phyloP scores from a whole-genome alignment of 2,329 filamentous ascomycete species.

The Talaromyces funiculosus region DNA sequence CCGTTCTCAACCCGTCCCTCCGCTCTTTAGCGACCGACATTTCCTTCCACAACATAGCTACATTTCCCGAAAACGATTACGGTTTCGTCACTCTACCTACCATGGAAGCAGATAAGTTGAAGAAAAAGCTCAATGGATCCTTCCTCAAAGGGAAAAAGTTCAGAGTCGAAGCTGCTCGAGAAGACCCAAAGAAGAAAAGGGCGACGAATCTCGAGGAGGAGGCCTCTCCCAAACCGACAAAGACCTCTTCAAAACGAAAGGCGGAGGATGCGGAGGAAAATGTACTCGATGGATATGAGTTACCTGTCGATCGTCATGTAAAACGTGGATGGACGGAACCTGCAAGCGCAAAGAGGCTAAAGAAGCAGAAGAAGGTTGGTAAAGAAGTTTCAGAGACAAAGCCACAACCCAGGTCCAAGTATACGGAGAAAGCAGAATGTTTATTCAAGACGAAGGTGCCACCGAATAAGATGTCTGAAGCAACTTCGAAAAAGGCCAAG shows the following conservation, averaged over 20 bases:
- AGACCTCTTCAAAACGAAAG: constrained; percentile 26
- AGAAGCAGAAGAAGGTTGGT: constrained; percentile 41
- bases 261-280: constrained; percentile 52
- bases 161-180: constrained; percentile 72
- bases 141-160: constrained; percentile 81
- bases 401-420: constrained; percentile 64
- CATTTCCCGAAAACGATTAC: constrained; percentile 85
- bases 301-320: constrained; percentile 69
- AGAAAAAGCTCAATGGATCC: constrained; percentile 82
- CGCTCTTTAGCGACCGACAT: constrained; percentile 66
- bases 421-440: constrained; percentile 73
- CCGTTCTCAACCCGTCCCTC: constrained; percentile 64
- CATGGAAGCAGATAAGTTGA: constrained; percentile 81
- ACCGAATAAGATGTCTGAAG: constrained; percentile 46
- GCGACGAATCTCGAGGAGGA: constrained; percentile 16
- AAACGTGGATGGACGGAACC: constrained; percentile 86
- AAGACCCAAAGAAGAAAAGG: constrained; percentile 50
- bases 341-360: constrained; percentile 40
- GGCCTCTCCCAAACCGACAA: constrained; percentile 16
- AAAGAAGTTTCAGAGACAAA: constrained; percentile 54
- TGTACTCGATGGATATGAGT: constrained; percentile 61
- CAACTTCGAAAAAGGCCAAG: constrained; percentile 34
- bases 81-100: constrained; percentile 80
- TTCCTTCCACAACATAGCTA: constrained; percentile 80
- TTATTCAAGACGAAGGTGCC: constrained; percentile 76